Evolutionary conservation across 1,139 yeast genomes (phyloP), one percentile per base, ranked within the genome.

Genomic region (Pichia sp.): DNA sequence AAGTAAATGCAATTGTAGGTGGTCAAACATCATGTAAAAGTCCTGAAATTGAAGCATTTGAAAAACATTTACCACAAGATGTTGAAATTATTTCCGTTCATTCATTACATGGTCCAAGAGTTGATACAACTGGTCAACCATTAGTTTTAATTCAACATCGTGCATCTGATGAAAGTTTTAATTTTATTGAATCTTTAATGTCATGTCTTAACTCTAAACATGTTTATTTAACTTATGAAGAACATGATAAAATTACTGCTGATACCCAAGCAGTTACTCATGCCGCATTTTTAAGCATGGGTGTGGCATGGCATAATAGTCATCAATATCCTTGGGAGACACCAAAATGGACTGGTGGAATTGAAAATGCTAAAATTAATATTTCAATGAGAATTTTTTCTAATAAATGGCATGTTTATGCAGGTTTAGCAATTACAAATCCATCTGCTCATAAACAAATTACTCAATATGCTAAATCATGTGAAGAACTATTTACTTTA

Each of bases 241-340:
- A 90, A 59, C 98, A 92, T 62, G 98, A 92, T 60, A 77, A 77
- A 54, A 92, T 92, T 50, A 92, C 98, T 0, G 98, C 98, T 0
- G 98, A 92, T 62, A 94, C 97, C 4, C 98, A 92, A 63, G 98
- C 97, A 0, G 97, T 92, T 16, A 92, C 98, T 0, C 98, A 92
- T 62, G 97, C 97, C 6, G 97, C 97, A 0, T 92, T 92, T 60
- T 70, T 92, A 49, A 84, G 94, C 43, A 92, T 92, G 98, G 98
- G 98, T 2, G 80, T 82, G 9, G 98, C 98, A 3, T 92, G 98
- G 98, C 83, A 77, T 55, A 78, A 82, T 39, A 71, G 75, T 51
- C 75, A 82, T 58, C 84, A 86, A 60, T 92, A 89, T 61, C 98
- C 98, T 0, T 92, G 98, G 98, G 85, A 82, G 52, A 80, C 85